Evolutionary conservation across 2,329 filamentous ascomycete species (phyloP).

Genomic region (Xylariales sp.): DNA sequence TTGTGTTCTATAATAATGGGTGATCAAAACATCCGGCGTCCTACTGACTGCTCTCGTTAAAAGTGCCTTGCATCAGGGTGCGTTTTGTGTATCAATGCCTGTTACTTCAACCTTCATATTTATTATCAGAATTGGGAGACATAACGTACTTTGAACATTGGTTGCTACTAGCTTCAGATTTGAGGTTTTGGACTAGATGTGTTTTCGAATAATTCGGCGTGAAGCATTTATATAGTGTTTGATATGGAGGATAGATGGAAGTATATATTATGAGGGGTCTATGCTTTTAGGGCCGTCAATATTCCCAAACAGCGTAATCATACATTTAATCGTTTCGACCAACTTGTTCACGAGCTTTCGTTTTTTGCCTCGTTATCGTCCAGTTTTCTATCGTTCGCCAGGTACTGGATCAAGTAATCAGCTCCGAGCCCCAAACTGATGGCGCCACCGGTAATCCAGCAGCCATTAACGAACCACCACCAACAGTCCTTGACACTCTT

Average conservation of each 20-base stretch:
- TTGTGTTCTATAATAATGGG: background rate
- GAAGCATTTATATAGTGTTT: background rate
- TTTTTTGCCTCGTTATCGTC: background rate
- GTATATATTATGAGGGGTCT: conserved; percentile 14
- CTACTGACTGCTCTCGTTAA: background rate
- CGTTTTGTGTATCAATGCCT: no score
- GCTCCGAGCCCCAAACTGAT: conserved; percentile 68
- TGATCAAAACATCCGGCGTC: background rate
- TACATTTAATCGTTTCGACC: conserved; percentile 1
- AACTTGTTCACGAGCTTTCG: conserved; percentile 16
- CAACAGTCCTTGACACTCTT: conserved; percentile 75
- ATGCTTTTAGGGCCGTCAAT: background rate
- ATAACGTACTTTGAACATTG: background rate
- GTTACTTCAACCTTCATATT: background rate
- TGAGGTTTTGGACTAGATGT: background rate
- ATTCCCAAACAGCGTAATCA: background rate
- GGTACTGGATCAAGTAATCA: conserved; percentile 68
- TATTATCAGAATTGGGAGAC: background rate
- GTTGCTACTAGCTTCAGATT: background rate
- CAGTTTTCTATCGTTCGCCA: conserved; percentile 45
- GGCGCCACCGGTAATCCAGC: conserved; percentile 73
- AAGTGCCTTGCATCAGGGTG: background rate
- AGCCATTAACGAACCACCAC: conserved; percentile 82
- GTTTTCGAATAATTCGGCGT: background rate
- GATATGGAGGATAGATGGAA: conserved; percentile 1